Evolutionary conservation across 805 yeast genomes (phyloP), one percentile per base, ranked within the genome.

Genomic region (Kuraishia piskuri): DNA sequence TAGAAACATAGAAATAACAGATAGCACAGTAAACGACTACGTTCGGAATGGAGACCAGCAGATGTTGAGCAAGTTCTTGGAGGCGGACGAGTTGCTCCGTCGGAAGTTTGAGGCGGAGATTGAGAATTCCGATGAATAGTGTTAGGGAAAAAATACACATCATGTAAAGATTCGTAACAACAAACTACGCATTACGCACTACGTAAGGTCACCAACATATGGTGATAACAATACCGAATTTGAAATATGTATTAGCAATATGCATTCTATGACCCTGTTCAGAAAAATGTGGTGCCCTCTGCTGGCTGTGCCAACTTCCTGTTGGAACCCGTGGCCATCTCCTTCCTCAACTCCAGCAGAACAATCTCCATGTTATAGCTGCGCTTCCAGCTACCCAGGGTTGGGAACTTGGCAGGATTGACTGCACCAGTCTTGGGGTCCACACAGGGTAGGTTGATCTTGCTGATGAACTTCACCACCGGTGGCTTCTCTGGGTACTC

Each of bases 361-460:
- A 94, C 77, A n/a, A 90, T 87, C 70, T 94, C 99, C 90, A 94
- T 89, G 48, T 91, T 88, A 66, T 86, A 88, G n/a, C 82, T 76
- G 64, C 96, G 78, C 67, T 86, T 90, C 99, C 99, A 94, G 60
- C 80, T 77, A 53, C 79, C 77, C 67, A 94, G 78, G 17, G 85
- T 82, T 45, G 84, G 84, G 59, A 94, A 84, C 58, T 76, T 75
- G 9, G 68, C 56, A 10, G 76, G 64, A 23, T 77, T 72, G 2
- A 87, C 81, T 54, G 68, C 73, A 48, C 85, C 99, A 63, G 71
- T 77, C 48, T 65, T 60, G 31, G 63, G 73, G 66, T 86, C 86
- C n/a, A 94, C 97, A 64, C 96, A 90, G 0, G 97, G 97, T 54
- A 94, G 76, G 67, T 92, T 94, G 60, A 94, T 82, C 73, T 85